Conservation (phyloP, 345 rosid species). For the Gossypium ekmanianum region DNA sequence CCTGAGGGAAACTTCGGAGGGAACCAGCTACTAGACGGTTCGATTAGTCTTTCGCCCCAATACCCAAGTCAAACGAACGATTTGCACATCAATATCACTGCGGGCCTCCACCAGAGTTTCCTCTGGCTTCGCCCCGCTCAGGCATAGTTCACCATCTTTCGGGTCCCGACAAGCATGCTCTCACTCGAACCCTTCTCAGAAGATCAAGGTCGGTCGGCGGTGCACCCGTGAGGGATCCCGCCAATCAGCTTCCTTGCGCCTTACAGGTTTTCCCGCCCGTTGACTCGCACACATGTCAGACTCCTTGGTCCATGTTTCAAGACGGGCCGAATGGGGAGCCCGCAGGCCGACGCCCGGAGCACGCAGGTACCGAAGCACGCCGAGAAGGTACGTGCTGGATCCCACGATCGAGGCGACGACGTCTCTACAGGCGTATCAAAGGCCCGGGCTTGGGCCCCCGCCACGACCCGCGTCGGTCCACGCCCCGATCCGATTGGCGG, state of each 20-base stretch:
- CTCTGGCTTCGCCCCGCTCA: conserved; percentile 28
- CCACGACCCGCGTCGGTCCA: too few relatives aligned
- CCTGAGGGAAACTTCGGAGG: conserved; percentile 33
- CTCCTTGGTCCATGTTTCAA: too few relatives aligned
- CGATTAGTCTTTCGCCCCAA: conserved; percentile 48
- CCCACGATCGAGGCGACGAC: too few relatives aligned
- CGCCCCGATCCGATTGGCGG: too few relatives aligned
- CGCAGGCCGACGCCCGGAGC: too few relatives aligned
- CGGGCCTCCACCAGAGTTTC: conserved; percentile 35
- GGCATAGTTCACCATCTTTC: conserved; percentile 31
- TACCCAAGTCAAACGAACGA: conserved; percentile 36
- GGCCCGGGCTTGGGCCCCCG: too few relatives aligned
- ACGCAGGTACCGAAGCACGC: too few relatives aligned
- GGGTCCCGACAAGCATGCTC: conserved; percentile 27
- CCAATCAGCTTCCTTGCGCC: conserved; percentile 21
- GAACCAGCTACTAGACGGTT: conserved; percentile 39
- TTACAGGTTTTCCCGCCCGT: not conserved
- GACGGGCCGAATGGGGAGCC: too few relatives aligned
- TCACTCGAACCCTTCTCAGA: conserved; percentile 26
- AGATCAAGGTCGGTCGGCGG: conserved; percentile 30
- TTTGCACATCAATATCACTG: conserved; percentile 31
- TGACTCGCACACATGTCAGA: too few relatives aligned
- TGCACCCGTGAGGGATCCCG: conserved; percentile 20
- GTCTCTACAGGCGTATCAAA: too few relatives aligned
- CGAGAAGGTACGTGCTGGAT: too few relatives aligned